Conservation (phyloP, 345 rosid species). For the Raphanus raphanistrum region DNA sequence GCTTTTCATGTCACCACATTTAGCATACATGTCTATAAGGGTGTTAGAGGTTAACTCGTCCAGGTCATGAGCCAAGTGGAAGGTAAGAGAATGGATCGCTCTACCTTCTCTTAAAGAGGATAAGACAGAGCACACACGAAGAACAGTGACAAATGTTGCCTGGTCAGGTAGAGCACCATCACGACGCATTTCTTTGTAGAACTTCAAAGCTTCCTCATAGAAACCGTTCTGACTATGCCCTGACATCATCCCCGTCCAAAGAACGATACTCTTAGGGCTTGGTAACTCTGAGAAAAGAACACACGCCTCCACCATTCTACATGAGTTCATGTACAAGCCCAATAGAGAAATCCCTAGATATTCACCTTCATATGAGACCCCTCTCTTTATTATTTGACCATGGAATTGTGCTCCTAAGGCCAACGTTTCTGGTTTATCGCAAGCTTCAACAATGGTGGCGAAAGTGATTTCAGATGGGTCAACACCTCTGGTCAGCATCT, state of each 20-base stretch:
- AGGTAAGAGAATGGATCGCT: constrained; percentile 64
- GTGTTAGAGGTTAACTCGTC: constrained; percentile 82
- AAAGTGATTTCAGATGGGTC: constrained; percentile 73
- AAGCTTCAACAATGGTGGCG: constrained; percentile 78
- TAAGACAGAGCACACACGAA: constrained; percentile 68
- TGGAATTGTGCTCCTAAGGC: constrained; percentile 69
- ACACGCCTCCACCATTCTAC: constrained; percentile 53
- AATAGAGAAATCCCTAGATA: constrained; percentile 72
- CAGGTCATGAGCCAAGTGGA: constrained; percentile 60
- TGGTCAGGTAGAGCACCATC: constrained; percentile 69
- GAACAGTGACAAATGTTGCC: constrained; percentile 86
- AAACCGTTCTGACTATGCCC: constrained; percentile 72
- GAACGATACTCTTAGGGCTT: constrained; percentile 56
- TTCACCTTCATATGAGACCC: constrained; percentile 58
- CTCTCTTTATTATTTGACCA: constrained; percentile 58
- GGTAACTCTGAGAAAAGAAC: constrained; percentile 63
- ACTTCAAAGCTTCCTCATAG: constrained; percentile 62
- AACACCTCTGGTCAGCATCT: constrained; percentile 62
- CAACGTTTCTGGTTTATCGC: constrained; percentile 54
- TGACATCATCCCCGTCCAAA: constrained; percentile 88
- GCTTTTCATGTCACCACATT: constrained; percentile 80
- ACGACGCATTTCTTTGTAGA: constrained; percentile 64
- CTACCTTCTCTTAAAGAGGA: constrained; percentile 70
- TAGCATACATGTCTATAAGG: constrained; percentile 94
- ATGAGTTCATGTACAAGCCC: constrained; percentile 72